Evolutionary conservation across 768 basidiomycete species (phyloP).

Genomic region (Mycena haematopus): DNA sequence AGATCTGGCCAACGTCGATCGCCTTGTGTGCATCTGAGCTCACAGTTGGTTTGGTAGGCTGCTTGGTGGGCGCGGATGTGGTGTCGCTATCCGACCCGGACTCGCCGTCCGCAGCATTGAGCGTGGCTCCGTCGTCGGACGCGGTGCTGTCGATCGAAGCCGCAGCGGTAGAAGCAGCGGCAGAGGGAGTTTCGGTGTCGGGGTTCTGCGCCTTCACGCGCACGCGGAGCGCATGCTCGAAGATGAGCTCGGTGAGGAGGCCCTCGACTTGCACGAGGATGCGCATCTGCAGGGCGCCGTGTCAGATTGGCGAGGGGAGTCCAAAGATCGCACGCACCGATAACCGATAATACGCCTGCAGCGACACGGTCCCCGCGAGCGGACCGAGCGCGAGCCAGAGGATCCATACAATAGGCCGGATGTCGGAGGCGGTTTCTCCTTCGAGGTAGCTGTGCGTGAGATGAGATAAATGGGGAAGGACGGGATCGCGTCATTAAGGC

Average conservation of each 20-base stretch:
- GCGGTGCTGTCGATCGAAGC: no score
- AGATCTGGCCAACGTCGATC: slow-evolving; percentile 57
- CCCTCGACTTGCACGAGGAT: slow-evolving; percentile 34
- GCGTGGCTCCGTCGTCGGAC: no score
- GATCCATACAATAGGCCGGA: slow-evolving; percentile 62
- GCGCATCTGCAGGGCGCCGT: slow-evolving; percentile 14
- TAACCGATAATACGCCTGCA: slow-evolving; percentile 49
- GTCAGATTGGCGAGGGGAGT: not conserved
- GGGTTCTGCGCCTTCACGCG: slow-evolving; percentile 50
- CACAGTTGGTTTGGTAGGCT: no score
- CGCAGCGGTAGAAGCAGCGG: no score
- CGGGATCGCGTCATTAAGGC: no score
- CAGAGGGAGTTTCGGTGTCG: not conserved
- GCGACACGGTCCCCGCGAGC: slow-evolving; percentile 38
- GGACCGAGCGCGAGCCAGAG: slow-evolving; percentile 45
- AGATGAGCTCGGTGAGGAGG: slow-evolving; percentile 34
- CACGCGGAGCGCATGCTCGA: slow-evolving; percentile 49
- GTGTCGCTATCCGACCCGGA: no score
- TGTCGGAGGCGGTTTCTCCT: slow-evolving; percentile 40
- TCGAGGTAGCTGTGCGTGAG: slow-evolving; percentile 45
- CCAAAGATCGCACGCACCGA: slow-evolving; percentile 11
- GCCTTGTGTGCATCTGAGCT: not conserved
- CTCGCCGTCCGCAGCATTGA: no score
- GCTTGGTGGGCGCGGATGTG: no score
- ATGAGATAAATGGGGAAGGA: no score